phyloP scores from a whole-genome alignment of 352 stramenopile genomes.

The Detonula confervacea region DNA sequence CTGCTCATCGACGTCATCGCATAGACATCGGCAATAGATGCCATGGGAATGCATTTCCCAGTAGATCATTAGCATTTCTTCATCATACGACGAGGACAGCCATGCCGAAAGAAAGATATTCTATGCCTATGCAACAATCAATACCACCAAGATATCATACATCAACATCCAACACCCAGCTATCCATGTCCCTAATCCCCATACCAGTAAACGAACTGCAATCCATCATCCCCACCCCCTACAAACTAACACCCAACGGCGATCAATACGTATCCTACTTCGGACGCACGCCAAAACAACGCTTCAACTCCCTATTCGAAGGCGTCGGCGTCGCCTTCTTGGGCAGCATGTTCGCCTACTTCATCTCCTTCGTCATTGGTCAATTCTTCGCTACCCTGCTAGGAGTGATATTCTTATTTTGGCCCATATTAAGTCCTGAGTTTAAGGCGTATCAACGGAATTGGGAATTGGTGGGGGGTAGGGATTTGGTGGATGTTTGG shows the following conservation, averaged over 20 bases:
- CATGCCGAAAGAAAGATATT: not conserved
- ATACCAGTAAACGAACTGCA: constrained; percentile 62
- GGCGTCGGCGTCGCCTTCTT: constrained; percentile 65
- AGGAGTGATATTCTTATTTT: constrained; percentile 70
- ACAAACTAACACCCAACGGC: constrained; percentile 51
- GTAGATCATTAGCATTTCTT: not conserved
- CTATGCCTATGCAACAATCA: not conserved
- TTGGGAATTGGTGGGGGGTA: constrained; percentile 74
- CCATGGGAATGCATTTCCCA: too few relatives aligned
- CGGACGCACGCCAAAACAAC: constrained; percentile 62
- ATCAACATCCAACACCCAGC: not conserved
- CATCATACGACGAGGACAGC: not conserved
- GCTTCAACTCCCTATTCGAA: constrained; percentile 71
- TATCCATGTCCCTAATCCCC: constrained; percentile 63
- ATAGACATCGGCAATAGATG: not conserved
- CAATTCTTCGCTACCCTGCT: constrained; percentile 68
- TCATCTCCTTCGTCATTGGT: constrained; percentile 78
- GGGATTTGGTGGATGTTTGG: constrained; percentile 76
- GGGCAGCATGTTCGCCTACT: constrained; percentile 75
- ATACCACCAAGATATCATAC: not conserved
- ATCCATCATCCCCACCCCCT: constrained; percentile 45
- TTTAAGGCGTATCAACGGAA: constrained; percentile 78
- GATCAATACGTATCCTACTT: constrained; percentile 76
- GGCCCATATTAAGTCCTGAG: constrained; percentile 71
- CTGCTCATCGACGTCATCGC: not conserved